Base-by-base conservation (phyloP, 495 filamentous ascomycete species). In the Neurospora sp. region DNA sequence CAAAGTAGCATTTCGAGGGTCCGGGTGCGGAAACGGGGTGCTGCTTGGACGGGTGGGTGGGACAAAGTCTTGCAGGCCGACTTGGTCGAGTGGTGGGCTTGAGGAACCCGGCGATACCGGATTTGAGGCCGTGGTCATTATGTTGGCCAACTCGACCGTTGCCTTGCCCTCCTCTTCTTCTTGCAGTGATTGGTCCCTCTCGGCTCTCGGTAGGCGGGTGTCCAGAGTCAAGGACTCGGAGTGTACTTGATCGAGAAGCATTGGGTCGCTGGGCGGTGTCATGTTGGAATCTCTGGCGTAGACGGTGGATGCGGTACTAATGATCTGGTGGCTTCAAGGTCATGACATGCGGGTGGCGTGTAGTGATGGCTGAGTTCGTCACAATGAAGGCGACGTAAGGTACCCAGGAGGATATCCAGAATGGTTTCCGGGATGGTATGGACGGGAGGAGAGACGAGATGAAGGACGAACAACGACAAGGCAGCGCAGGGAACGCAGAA, bases 11-110 rank as follows among this genome's bases (percentile, higher is more conserved):
- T 75, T 84, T 40, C 84, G 78, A 61, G 81, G 77, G 44, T 88
- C 85, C 61, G 83, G 84, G 69, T 88, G 83, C 7, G 86, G 86
- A 69, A 88, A 88, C 1, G 86, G 86, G 5, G 86, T 88, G 76
- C 86, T 88, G 73, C 83, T 87, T 8, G 86, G 86, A 27, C 86
- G 81, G 11, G 82, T 84, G 2, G 86, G 86, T 3, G 85, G 86
- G 7, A 86, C 71, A 74, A 88, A 85, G 69, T 87, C 86, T 46
- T 82, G 77, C 68, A 82, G 78, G 35, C 83, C 80, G 69, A 78
- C 78, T 27, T 80, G 84, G 61, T 84, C 80, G 10, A 86, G 79
- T 31, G 85, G 85, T 53, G 86, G 86, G 72, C 84, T 88, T 16
- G 86, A 83, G 16, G 86, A 83, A 20, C 86, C 86, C 9, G 86